Conservation (phyloP, 2,329 filamentous ascomycete species). For the Diplodia sapinea region DNA sequence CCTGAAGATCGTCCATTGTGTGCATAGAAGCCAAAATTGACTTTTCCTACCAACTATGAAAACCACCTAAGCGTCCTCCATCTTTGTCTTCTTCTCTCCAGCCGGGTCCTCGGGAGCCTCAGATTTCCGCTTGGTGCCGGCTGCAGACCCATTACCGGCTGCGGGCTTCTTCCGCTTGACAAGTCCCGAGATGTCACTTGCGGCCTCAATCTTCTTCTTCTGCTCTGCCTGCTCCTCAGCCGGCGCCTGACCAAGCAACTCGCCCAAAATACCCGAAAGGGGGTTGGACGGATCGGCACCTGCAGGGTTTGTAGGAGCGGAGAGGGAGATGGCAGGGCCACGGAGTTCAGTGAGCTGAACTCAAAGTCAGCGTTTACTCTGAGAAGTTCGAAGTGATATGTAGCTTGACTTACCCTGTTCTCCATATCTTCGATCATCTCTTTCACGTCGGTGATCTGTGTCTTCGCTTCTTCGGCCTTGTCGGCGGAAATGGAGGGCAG, state of each 20-base stretch:
- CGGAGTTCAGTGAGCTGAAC: conserved; percentile 72
- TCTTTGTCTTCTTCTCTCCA: conserved; percentile 33
- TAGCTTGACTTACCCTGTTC: conserved; percentile 63
- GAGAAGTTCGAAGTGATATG: not conserved
- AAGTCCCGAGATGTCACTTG: conserved; percentile 75
- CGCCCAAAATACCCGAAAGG: conserved; percentile 67
- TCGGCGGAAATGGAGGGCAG: conserved; percentile 62
- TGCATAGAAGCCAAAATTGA: not conserved
- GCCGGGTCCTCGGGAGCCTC: conserved; percentile 32
- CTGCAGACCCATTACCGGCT: not conserved
- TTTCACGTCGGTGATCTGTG: conserved; percentile 73
- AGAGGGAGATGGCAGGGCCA: conserved; percentile 65
- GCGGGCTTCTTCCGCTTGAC: conserved; percentile 67
- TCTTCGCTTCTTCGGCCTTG: conserved; percentile 69
- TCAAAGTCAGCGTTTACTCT: conserved; percentile 32
- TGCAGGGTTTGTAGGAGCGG: conserved; percentile 59
- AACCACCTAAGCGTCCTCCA: conserved; percentile 3
- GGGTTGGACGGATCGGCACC: conserved; percentile 53
- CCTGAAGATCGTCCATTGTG: not conserved
- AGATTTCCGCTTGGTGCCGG: conserved; percentile 22
- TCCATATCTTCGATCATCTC: conserved; percentile 82
- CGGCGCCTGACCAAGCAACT: conserved; percentile 66
- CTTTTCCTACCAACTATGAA: not conserved
- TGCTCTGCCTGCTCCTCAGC: conserved; percentile 67
- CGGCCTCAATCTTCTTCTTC: conserved; percentile 74